Percentiles rank a stretch among this genome's conserved stretches.
These are phyloP conservation scores for Solanum paucissectum DNA, from an alignment of 257 asterid species.

Conservation along the genomic window DNA sequence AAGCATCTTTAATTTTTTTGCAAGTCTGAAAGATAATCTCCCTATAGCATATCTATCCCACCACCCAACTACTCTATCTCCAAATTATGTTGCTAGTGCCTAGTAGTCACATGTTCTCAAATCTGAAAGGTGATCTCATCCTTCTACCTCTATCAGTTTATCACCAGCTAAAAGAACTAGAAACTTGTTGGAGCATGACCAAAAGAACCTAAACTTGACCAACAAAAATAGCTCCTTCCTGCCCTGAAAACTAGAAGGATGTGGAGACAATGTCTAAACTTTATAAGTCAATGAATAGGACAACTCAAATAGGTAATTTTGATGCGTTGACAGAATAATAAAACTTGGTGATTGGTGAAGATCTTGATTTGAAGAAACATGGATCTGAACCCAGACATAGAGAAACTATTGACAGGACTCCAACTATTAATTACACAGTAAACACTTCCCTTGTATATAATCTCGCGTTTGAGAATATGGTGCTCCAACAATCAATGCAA, in stretches of 20 bases:
- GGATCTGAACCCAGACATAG: background rate
- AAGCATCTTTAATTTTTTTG: background rate
- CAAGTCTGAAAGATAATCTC: background rate
- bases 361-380: background rate
- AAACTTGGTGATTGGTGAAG: background rate
- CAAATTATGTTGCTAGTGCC: background rate
- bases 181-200: background rate
- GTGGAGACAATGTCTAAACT: background rate
- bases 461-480: background rate
- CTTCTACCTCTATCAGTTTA: background rate
- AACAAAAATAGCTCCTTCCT: background rate
- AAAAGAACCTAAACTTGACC: background rate
- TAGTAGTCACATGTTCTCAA: background rate
- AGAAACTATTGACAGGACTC: background rate
- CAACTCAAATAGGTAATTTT: background rate
- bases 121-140: background rate
- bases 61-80: background rate
- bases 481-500: background rate
- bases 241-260: background rate
- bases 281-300: background rate
- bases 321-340: background rate
- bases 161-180: background rate
- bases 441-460: background rate
- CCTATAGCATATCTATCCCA: background rate
- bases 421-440: background rate